These are phyloP conservation scores for Barbarea vulgaris DNA, from an alignment of 345 rosid genomes.

Conservation along the genomic window DNA sequence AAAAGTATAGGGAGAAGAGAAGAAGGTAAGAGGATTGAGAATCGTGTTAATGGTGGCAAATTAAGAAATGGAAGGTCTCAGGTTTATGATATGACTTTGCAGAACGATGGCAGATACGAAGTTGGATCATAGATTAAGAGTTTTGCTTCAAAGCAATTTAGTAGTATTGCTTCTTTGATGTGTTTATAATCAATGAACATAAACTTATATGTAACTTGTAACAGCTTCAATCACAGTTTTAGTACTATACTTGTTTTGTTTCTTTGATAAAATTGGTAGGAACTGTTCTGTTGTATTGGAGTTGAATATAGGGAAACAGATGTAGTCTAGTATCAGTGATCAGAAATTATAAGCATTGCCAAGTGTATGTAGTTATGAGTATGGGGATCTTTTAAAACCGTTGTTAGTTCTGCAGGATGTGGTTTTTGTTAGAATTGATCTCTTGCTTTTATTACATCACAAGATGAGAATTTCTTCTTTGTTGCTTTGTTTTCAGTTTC, in stretches of 20 bases:
- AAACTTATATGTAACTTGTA: slow-evolving; percentile 30
- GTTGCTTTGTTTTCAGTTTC: background rate
- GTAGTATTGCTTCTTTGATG: background rate
- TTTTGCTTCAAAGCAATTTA: background rate
- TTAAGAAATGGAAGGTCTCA: slow-evolving; percentile 32
- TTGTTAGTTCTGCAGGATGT: background rate
- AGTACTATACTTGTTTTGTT: background rate
- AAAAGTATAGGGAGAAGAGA: slow-evolving; percentile 15
- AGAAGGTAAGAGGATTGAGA: slow-evolving; percentile 29
- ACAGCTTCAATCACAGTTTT: background rate
- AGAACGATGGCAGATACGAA: slow-evolving; percentile 42
- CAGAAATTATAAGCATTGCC: background rate
- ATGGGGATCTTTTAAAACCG: background rate
- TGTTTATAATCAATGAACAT: slow-evolving; percentile 20
- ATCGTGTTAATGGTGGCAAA: slow-evolving; percentile 33
- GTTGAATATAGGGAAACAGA: background rate
- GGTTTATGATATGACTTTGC: slow-evolving; percentile 38
- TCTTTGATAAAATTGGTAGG: background rate
- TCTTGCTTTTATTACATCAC: background rate
- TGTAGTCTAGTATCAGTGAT: background rate
- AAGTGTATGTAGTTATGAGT: background rate
- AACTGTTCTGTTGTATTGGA: background rate
- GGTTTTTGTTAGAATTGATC: background rate
- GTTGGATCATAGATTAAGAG: slow-evolving; percentile 33
- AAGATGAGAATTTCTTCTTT: background rate